Percentiles rank a stretch among this genome's conserved stretches.
Conservation (phyloP, 192 early-diverging fungal genomes). For the Gonapodya sp. region DNA sequence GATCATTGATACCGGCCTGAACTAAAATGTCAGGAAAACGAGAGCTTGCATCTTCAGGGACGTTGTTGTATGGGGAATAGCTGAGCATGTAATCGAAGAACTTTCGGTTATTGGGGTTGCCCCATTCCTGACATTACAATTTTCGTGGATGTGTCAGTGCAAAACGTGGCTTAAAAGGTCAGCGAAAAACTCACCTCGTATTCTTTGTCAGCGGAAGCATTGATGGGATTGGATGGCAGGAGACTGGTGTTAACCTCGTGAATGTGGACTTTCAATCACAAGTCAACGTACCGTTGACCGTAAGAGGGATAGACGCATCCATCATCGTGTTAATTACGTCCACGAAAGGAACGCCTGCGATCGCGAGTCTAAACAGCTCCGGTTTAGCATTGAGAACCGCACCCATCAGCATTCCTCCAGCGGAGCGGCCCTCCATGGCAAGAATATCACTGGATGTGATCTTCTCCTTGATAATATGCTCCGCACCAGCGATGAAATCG, state of each 20-base stretch:
- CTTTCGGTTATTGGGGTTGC: not conserved
- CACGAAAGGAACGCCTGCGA: slow-evolving; percentile 73
- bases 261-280: not conserved
- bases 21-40: not conserved
- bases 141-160: too few relatives aligned
- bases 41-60: not conserved
- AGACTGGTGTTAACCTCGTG: not conserved
- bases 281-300: too few relatives aligned
- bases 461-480: slow-evolving; percentile 38
- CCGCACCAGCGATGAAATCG: slow-evolving; percentile 34
- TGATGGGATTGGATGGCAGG: not conserved
- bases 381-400: slow-evolving; percentile 51
- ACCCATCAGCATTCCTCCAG: slow-evolving; percentile 69
- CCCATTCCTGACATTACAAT: not conserved
- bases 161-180: too few relatives aligned
- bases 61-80: not conserved
- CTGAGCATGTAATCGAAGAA: not conserved
- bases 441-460: slow-evolving; percentile 41
- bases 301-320: slow-evolving; percentile 19
- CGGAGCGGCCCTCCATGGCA: slow-evolving; percentile 62
- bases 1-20: not conserved
- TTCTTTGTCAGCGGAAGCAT: not conserved
- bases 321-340: slow-evolving; percentile 83
- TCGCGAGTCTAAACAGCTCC: slow-evolving; percentile 63
- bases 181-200: not conserved